Conservation (phyloP, 768 basidiomycete species). For the Cystobasidiopsis lactophilus region DNA sequence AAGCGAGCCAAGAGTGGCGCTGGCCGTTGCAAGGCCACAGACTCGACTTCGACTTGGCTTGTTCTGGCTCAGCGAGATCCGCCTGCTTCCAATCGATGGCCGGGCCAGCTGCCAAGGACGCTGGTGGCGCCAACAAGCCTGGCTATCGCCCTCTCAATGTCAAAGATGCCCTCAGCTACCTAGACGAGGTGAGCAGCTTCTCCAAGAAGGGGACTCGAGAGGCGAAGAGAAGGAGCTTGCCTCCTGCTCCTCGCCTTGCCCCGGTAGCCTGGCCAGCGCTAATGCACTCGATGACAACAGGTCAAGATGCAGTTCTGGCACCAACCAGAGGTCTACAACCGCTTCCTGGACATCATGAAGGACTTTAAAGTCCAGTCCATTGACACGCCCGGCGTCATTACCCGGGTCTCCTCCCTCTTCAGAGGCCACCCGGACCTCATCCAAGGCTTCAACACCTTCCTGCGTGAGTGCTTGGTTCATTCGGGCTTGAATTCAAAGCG, state of each 20-base stretch:
- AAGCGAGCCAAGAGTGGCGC: no score
- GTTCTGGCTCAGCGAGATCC: no score
- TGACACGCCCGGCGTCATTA: slow-evolving; percentile 92
- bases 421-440: slow-evolving; percentile 73
- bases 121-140: no score
- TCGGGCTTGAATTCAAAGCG: background rate
- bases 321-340: slow-evolving; percentile 18
- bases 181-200: slow-evolving; percentile 23
- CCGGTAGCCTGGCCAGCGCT: no score
- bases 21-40: no score
- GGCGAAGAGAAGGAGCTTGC: no score
- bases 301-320: slow-evolving; percentile 21
- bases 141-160: slow-evolving; percentile 2
- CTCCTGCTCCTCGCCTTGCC: no score
- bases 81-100: no score
- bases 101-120: no score
- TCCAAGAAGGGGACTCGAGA: no score
- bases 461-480: background rate
- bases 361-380: slow-evolving; percentile 41
- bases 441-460: slow-evolving; percentile 27
- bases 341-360: slow-evolving; percentile 62
- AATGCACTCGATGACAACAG: no score
- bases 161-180: slow-evolving; percentile 21
- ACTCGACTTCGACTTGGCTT: no score
- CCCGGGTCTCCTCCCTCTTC: slow-evolving; percentile 80